Percentiles rank a stretch among this genome's conserved stretches.
phyloP scores from a whole-genome alignment of 2,329 filamentous ascomycete genomes.

The Mycosphaerella arachidis region DNA sequence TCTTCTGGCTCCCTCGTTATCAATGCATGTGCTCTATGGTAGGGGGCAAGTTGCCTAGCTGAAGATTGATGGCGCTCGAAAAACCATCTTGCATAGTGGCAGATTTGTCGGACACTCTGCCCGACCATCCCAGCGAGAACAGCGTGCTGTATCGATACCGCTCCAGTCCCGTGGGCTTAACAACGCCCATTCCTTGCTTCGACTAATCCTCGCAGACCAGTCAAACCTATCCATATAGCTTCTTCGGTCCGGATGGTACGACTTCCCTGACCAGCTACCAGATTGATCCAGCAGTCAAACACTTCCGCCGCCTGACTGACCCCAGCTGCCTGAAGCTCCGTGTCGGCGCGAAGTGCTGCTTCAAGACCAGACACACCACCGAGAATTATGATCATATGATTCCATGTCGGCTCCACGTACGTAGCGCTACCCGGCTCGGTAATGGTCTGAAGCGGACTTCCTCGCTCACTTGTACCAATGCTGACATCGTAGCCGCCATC shows the following conservation, averaged over 20 bases:
- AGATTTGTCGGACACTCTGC: not conserved
- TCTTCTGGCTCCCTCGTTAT: not conserved
- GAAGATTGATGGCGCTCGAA: not conserved
- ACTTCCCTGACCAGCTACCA: constrained; percentile 75
- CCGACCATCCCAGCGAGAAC: not conserved
- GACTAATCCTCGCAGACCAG: constrained; percentile 54
- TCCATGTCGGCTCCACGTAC: constrained; percentile 38
- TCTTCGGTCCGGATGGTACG: constrained; percentile 80
- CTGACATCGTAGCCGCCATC: constrained; percentile 76
- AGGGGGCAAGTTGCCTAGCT: not conserved
- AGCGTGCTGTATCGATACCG: not conserved
- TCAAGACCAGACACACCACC: constrained; percentile 78
- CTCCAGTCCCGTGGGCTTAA: not conserved
- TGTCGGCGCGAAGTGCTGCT: constrained; percentile 62
- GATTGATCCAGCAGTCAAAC: constrained; percentile 81
- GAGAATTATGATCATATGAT: constrained; percentile 73
- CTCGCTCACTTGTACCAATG: constrained; percentile 78
- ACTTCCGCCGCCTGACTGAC: constrained; percentile 62
- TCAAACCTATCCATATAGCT: constrained; percentile 71
- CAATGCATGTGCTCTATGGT: not conserved
- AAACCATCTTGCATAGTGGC: not conserved
- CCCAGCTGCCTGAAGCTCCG: constrained; percentile 56
- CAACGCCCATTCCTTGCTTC: constrained; percentile 21
- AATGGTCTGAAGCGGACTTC: constrained; percentile 37
- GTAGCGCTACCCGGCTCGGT: constrained; percentile 43